Conservation (phyloP, 169 alveolate species). For the Theileria parva region DNA sequence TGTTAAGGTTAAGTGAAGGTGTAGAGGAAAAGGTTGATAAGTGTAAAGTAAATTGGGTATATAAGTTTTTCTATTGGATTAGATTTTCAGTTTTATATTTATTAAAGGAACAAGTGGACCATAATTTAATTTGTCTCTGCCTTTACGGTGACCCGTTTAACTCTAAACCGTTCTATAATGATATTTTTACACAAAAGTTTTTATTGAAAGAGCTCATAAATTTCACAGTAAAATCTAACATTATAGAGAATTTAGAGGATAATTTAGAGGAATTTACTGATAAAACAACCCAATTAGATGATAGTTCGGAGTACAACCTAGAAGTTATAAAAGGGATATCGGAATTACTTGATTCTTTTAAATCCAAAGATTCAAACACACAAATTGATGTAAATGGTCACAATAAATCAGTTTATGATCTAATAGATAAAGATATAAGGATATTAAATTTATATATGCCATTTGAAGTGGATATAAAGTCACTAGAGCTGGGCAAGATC, state of each 20-base stretch:
- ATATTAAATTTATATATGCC: constrained; percentile 31
- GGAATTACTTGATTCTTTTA: not conserved
- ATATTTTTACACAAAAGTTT: constrained; percentile 22
- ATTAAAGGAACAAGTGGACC: constrained; percentile 18
- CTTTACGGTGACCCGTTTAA: constrained; percentile 32
- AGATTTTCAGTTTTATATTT: constrained; percentile 29
- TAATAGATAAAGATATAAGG: not conserved
- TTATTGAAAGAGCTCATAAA: constrained; percentile 11
- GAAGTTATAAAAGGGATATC: not conserved
- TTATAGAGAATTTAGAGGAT: not conserved
- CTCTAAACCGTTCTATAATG: constrained; percentile 38
- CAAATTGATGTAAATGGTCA: not conserved
- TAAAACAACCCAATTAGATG: not conserved
- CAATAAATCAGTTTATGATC: constrained; percentile 1
- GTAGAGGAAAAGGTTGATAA: constrained; percentile 10
- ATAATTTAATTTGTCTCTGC: constrained; percentile 23
- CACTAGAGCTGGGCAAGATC: constrained; percentile 8
- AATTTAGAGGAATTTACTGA: not conserved
- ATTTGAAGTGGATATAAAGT: constrained; percentile 35
- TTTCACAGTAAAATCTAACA: not conserved
- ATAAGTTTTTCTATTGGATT: constrained; percentile 42
- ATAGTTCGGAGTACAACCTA: not conserved
- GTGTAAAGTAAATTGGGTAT: constrained; percentile 47
- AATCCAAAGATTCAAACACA: not conserved
- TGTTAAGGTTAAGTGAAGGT: constrained; percentile 16